These are phyloP conservation scores for Pythium chondricola DNA, from an alignment of 352 stramenopile species.

Conservation along the genomic window DNA sequence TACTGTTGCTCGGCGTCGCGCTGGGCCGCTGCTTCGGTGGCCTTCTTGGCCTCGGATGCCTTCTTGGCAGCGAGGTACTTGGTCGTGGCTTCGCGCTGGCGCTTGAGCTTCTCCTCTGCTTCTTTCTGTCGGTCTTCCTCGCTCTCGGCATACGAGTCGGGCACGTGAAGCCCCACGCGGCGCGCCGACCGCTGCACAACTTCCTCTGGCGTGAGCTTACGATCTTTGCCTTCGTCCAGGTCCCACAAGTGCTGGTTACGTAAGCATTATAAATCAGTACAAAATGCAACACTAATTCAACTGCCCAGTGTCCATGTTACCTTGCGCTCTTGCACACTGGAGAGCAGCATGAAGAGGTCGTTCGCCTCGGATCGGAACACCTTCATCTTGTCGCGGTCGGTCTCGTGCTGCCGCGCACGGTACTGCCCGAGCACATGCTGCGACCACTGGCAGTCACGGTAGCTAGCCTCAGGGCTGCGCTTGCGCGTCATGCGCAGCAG, in stretches of 20 bases:
- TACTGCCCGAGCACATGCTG: conserved; percentile 76
- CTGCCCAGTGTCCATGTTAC: conserved; percentile 27
- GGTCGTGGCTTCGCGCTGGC: conserved; percentile 28
- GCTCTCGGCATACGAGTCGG: conserved; percentile 58
- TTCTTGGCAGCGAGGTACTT: conserved; percentile 58
- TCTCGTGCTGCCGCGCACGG: conserved; percentile 64
- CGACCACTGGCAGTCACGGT: conserved; percentile 57
- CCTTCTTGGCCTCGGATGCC: conserved; percentile 30
- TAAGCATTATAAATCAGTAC: neutral
- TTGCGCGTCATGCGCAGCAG: conserved; percentile 61
- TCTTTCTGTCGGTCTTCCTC: conserved; percentile 33
- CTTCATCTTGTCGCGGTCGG: conserved; percentile 64
- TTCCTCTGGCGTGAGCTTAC: conserved; percentile 56
- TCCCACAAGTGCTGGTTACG: conserved; percentile 57
- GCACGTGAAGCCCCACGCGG: conserved; percentile 69
- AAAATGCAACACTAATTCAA: no score
- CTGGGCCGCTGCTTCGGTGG: conserved; percentile 23
- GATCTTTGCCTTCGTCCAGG: conserved; percentile 63
- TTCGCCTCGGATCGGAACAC: conserved; percentile 59
- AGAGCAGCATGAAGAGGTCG: conserved; percentile 64
- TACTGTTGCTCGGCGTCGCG: no score
- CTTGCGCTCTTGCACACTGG: conserved; percentile 67
- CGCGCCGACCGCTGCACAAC: conserved; percentile 73
- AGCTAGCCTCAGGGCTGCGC: conserved; percentile 38
- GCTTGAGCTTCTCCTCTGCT: conserved; percentile 19